Base-by-base conservation (phyloP, 169 alveolate genomes). In the Babesia caballi region DNA sequence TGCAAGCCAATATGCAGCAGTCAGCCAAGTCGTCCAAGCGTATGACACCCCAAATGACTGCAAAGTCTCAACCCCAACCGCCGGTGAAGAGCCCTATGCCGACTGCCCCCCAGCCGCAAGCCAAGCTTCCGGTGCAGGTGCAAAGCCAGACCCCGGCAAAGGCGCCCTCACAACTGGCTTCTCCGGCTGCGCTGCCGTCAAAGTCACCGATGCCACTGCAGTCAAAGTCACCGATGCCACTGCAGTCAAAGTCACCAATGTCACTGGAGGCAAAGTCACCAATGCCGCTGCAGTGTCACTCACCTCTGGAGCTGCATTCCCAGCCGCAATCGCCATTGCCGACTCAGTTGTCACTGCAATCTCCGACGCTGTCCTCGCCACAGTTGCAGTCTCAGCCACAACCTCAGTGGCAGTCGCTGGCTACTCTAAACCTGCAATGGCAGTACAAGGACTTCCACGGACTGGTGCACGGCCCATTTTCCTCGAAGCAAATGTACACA, bases 361-460 rank as follows among this genome's bases (percentile, higher is more conserved):
- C 33, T n/a, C 19, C 52, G 9, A 35, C 5, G 30, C 8, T 8
- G 19, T 5, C 59, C 8, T 17, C 35, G 56, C 35, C 54, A 6
- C 59, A 38, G 15, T 21, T 60, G 41, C 52, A 35, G 36, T 42
- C 9, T 11, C 46, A 21, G 36, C 54, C 44, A 15, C 57, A 12
- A 0, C 71, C 36, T 6, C 6, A 56, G 50, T 23, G 11, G 14
- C 50, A 46, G 3, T 30, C 11, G n/a, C 47, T 56, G 15, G 41
- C 2, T 21, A 53, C 66, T 0, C 60, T 70, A 15, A 65, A 65
- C n/a, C 50, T 81, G 28, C 74, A 69, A 28, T 89, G 94, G 94
- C 94, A 85, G 53, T 89, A 89, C 68, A 85, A 72, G 83, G 94
- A 89, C 46, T 89, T 89, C 19, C 76, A 82, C 41, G 94, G 94